Evolutionary conservation across 164 flowering plant genomes (phyloP), one percentile per base, ranked within the genome.

Genomic region (Dillenia turbinata): DNA sequence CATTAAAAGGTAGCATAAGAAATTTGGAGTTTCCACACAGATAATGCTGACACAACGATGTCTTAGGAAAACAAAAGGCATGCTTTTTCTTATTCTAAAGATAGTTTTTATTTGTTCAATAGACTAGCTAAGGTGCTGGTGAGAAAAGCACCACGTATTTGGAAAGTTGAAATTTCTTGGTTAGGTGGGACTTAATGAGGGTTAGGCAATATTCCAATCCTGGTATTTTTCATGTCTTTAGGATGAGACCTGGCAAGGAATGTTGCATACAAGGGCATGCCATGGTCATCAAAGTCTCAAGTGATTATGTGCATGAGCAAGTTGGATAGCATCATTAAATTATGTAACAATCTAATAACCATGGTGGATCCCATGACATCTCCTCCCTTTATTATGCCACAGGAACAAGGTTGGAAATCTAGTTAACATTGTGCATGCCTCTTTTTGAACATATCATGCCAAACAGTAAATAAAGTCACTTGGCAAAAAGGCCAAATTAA

Each of bases 291-390:
- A 33, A 56, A 54, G 15, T 57, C 71, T 50, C 44, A 10, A 33
- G 40, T 52, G 16, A 26, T 55, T 12, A 26, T 61, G 19, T 48
- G 46, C 64, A 50, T 55, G 19, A 67, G 50, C 49, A 58, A 52
- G 63, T 60, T 52, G 61, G 54, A 44, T 33, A 24, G 55, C 59
- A 17, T 15, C 59, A 58, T 62, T 73, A n/a, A 77, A 73, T 63
- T 68, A 52, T 59, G 59, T 52, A 56, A 19, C 75, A 62, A 62
- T 65, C 69, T 59, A 40, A 15, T 57, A 69, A 54, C 66, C 48
- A 58, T 15, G 43, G 75, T 70, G 73, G 73, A 64, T 40, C 70
- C 72, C 66, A 57, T 68, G 46, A n/a, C 17, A 66, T 15, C 60
- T 55, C 53, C 44, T 62, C 47, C 47, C 54, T 47, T 62, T 69